Base-by-base conservation (phyloP, 2,329 filamentous ascomycete species). In the Aureobasidium melanogenum region DNA sequence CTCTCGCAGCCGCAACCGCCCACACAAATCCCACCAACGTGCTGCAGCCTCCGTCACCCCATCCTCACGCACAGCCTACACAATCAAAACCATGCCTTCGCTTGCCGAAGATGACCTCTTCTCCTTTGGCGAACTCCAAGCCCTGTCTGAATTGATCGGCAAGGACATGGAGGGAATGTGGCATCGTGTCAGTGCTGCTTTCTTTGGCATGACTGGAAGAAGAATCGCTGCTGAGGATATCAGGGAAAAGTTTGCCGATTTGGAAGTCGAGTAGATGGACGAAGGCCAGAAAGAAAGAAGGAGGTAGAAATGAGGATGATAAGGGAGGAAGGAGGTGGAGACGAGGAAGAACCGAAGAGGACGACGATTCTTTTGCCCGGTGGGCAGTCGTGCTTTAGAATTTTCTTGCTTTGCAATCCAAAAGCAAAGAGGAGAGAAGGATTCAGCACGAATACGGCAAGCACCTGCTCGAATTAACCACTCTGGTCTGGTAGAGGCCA, bases 161-260 rank as follows among this genome's bases (percentile, higher is more conserved):
- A 70, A 73, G 48, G 79, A 80, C 65, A 69, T 74, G 58, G 67
- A 71, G 36, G 67, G 74, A 64, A 74, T 75, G 44, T 83, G 80
- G 80, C 63, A 76, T 15, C 68, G 76, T 5, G 70, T 83, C 2
- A 76, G 77, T 50, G 76, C 74, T 56, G 69, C 71, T 26, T 82
- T 82, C 71, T 76, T 71, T 59, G 78, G 80, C 59, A 75, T 75
- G 68, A 82, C 79, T 1, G 79, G 79, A 2, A 71, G 77, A 43
- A 69, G 78, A 30, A 80, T 82, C 51, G 73, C 91, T 9, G 79
- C 82, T 54, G 76, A 73, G 46, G 87, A 91, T 38, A 79, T 88
- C 8, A 77, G 77, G 51, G 73, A 76, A 17, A 86, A 88, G 68
- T 77, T 91, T 15, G 78, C 82, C 44, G 75, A 76, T 1, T 82